Percentiles rank a stretch among this genome's conserved stretches.
Evolutionary conservation across 2,329 filamentous ascomycete species (phyloP).

Genomic region (Pestalotiopsis sp.): DNA sequence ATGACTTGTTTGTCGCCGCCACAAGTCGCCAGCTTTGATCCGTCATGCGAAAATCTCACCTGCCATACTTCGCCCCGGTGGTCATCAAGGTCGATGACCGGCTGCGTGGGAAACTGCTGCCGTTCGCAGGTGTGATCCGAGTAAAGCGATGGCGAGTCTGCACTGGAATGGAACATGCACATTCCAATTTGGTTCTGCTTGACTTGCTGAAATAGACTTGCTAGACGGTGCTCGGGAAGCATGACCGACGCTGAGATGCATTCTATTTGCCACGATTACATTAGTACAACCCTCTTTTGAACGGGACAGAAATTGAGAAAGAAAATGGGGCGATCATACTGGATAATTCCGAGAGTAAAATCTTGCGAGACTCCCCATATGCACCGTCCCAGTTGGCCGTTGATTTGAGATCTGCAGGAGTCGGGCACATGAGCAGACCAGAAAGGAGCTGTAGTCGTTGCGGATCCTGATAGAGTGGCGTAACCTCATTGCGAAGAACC

Average conservation of each 20-base stretch:
- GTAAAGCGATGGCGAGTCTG: constrained; percentile 80
- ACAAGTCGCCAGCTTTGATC: constrained; percentile 78
- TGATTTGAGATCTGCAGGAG: constrained; percentile 73
- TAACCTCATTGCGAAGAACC: constrained; percentile 87
- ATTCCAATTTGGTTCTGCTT: constrained; percentile 81
- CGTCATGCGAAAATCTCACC: constrained; percentile 87
- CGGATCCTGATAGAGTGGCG: constrained; percentile 80
- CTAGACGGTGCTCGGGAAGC: constrained; percentile 90
- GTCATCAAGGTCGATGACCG: constrained; percentile 70
- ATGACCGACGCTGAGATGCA: constrained; percentile 96
- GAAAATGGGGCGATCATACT: constrained; percentile 56
- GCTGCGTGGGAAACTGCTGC: constrained; percentile 75
- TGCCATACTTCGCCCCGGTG: constrained; percentile 90
- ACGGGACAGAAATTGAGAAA: neutral
- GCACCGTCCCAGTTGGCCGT: constrained; percentile 88
- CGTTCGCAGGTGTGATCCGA: constrained; percentile 84
- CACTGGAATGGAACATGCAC: constrained; percentile 88
- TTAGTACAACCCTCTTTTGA: neutral
- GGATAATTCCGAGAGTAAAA: constrained; percentile 79
- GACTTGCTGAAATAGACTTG: constrained; percentile 78
- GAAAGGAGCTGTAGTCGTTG: constrained; percentile 80
- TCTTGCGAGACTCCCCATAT: constrained; percentile 71
- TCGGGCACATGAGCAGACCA: constrained; percentile 86
- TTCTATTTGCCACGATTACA: constrained; percentile 49
- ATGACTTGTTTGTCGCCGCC: constrained; percentile 75